Conservation (phyloP, 768 basidiomycete genomes). For the Lactifluus pinguis region DNA sequence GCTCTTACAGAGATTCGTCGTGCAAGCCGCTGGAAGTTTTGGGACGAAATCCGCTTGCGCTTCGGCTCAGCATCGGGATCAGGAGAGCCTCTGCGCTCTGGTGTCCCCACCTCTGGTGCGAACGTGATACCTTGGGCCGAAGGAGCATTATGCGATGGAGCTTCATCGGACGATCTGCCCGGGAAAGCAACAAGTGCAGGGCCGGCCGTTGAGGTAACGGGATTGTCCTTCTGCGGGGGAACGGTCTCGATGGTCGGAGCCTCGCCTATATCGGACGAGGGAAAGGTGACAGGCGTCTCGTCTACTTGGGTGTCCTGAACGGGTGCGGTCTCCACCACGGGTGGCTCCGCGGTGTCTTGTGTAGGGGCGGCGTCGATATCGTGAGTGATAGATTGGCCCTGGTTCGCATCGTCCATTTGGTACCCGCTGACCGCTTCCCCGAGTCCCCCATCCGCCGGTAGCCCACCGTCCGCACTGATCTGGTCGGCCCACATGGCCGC, state of each 20-base stretch:
- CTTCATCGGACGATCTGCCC: conserved; percentile 23
- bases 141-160: conserved; percentile 26
- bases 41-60: conserved; percentile 72
- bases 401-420: conserved; percentile 28
- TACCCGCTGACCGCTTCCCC: conserved; percentile 40
- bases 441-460: conserved; percentile 31
- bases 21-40: conserved; percentile 79
- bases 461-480: conserved; percentile 53
- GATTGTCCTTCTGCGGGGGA: conserved; percentile 15
- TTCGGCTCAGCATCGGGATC: conserved; percentile 69
- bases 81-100: conserved; percentile 63
- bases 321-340: conserved; percentile 15
- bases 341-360: conserved; percentile 10
- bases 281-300: conserved; percentile 27
- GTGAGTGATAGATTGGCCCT: neutral
- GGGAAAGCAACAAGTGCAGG: conserved; percentile 28
- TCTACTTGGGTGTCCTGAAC: conserved; percentile 24
- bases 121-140: conserved; percentile 55
- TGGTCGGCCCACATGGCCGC: conserved; percentile 88
- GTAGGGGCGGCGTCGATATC: conserved; percentile 12
- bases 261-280: conserved; percentile 25
- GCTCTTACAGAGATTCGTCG: conserved; percentile 60
- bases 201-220: conserved; percentile 28
- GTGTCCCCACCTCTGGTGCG: conserved; percentile 44
- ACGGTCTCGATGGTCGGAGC: conserved; percentile 24